Base-by-base conservation (phyloP, 352 stramenopile genomes). In the Pythium brassicae region DNA sequence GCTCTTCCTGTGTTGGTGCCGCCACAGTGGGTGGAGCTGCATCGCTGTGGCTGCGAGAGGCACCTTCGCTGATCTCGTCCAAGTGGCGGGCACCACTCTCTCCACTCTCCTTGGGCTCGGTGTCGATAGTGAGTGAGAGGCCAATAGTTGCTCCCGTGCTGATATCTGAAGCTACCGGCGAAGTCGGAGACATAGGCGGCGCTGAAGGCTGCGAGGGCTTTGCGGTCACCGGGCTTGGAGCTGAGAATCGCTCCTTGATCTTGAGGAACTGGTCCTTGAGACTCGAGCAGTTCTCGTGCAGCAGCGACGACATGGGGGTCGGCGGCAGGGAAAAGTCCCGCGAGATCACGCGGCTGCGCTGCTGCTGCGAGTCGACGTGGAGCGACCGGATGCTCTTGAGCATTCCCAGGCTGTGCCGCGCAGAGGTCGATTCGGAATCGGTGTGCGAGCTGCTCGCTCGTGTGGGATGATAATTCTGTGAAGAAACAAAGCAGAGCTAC, bases 181-280 rank as follows among this genome's bases (percentile, higher is more conserved):
- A 25, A 25, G 47, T 6, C 9, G 40, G n/a, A n/a, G n/a, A n/a
- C n/a, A n/a, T n/a, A n/a, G n/a, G 19, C 44, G 44, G 42, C 14
- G 20, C 43, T 49, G 59, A 60, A 37, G 32, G 32, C 32, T 37
- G 9, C 32, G 32, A 37, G 37, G 29, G 32, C 46, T 27, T 78
- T 69, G 59, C 64, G 66, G 48, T 40, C n/a, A 26, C 61, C 14
- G 22, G 59, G 32, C 29, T 50, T 7, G 35, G 53, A 17, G 50
- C 49, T 4, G 77, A 87, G 56, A 92, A 92, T 17, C 76, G 71
- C 39, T 92, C 78, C 53, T 88, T 88, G 55, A 92, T 87, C 59
- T 80, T 83, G 39, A 89, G 74, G 27, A 92, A 92, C 45, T 92
- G 82, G 40, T 92, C 82, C 27, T 86, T 87, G 8, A 92, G 64